Conservation (phyloP, 2,329 filamentous ascomycete genomes). For the Sclerotiophoma versabilis region DNA sequence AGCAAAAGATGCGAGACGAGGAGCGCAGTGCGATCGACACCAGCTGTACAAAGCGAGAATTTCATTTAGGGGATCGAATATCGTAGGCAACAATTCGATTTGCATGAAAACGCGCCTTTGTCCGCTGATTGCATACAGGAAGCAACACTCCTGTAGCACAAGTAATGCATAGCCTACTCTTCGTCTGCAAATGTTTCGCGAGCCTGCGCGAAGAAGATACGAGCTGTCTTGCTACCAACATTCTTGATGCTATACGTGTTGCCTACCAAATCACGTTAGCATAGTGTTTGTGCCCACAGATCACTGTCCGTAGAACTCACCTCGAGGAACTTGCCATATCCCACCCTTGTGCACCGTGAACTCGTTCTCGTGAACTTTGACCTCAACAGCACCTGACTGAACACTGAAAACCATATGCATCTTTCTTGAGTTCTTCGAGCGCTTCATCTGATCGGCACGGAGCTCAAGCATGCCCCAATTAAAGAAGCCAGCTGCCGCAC, state of each 20-base stretch:
- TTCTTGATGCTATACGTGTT: conserved; percentile 95
- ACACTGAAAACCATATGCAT: conserved; percentile 99
- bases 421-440: conserved; percentile 87
- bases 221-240: conserved; percentile 72
- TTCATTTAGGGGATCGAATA: background rate
- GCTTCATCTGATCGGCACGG: conserved; percentile 81
- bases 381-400: conserved; percentile 79
- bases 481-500: conserved; percentile 69
- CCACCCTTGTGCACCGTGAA: conserved; percentile 89
- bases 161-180: conserved; percentile 11
- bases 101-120: background rate
- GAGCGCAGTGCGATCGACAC: background rate
- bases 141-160: background rate
- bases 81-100: background rate
- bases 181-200: conserved; percentile 60
- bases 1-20: background rate
- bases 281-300: background rate
- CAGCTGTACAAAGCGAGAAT: background rate
- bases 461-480: conserved; percentile 90
- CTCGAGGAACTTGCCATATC: conserved; percentile 93
- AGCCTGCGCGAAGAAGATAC: conserved; percentile 92
- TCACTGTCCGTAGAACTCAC: conserved; percentile 63
- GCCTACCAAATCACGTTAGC: conserved; percentile 59
- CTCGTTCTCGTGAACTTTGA: conserved; percentile 74
- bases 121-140: background rate